A percentile compares a stretch with the other conserved stretches of the same genome.
Conservation (phyloP, 768 basidiomycete species). For the Obba rivulosa region DNA sequence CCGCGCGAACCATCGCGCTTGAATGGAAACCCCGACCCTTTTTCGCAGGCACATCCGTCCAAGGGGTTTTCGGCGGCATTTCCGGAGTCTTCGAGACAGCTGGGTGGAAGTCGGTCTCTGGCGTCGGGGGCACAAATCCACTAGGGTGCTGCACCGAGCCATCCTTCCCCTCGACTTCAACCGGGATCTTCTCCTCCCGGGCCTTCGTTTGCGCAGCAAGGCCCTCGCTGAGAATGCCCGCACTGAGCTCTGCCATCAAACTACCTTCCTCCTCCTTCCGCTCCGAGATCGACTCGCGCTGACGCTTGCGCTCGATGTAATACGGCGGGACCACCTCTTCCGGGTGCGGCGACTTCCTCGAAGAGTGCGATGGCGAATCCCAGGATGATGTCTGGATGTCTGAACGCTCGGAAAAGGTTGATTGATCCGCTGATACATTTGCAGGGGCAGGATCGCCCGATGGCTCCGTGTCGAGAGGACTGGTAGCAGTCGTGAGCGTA, state of each 20-base stretch:
- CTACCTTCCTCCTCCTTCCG: slow-evolving; percentile 21
- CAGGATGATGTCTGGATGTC: slow-evolving; percentile 14
- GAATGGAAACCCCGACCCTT: slow-evolving; percentile 16
- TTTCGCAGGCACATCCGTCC: slow-evolving; percentile 10
- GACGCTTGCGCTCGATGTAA: slow-evolving; percentile 21
- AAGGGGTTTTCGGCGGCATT: slow-evolving; percentile 7
- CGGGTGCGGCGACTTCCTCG: background rate
- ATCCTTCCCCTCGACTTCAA: slow-evolving; percentile 16
- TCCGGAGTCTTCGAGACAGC: slow-evolving; percentile 11
- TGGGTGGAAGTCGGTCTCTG: slow-evolving; percentile 20
- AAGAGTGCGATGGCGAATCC: slow-evolving; percentile 7
- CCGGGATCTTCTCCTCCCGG: slow-evolving; percentile 24
- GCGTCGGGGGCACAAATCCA: slow-evolving; percentile 23
- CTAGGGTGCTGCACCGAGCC: slow-evolving; percentile 17
- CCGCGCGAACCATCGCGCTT: slow-evolving; percentile 14
- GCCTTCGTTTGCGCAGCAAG: slow-evolving; percentile 18
- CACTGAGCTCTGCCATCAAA: slow-evolving; percentile 22
- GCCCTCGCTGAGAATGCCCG: slow-evolving; percentile 20
- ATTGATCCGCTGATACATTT: too few species aligned
- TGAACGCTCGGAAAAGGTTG: slow-evolving; percentile 3
- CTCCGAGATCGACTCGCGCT: slow-evolving; percentile 16
- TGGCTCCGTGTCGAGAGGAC: background rate
- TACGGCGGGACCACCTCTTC: slow-evolving; percentile 15
- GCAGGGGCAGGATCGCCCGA: too few species aligned
- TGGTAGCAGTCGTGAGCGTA: background rate